These are phyloP conservation scores for Candida vaughaniae DNA, from an alignment of 805 yeast genomes.

Conservation along the genomic window DNA sequence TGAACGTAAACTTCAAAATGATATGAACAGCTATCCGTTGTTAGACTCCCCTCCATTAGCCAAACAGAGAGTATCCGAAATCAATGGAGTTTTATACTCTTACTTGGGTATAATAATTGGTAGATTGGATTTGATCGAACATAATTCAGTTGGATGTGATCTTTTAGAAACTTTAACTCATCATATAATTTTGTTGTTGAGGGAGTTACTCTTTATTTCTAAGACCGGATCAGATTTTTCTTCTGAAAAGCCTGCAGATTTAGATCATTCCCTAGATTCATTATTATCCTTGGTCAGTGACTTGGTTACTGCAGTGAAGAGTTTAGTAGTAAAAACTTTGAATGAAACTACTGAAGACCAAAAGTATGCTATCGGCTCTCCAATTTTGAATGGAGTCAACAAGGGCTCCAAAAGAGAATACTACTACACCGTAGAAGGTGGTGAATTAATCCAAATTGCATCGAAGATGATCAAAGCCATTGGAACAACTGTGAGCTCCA, in stretches of 20 bases:
- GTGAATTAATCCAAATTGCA: slow-evolving; percentile 56
- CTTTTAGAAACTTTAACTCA: slow-evolving; percentile 63
- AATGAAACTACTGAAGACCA: slow-evolving; percentile 38
- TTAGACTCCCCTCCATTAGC: slow-evolving; percentile 60
- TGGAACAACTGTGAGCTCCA: slow-evolving; percentile 47
- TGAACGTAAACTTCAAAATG: slow-evolving; percentile 32
- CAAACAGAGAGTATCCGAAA: slow-evolving; percentile 60
- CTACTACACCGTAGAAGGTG: slow-evolving; percentile 66
- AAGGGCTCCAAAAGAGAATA: slow-evolving; percentile 28
- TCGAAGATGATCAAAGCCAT: slow-evolving; percentile 60
- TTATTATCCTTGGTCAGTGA: slow-evolving; percentile 61
- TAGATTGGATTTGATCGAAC: slow-evolving; percentile 75
- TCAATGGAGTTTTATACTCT: slow-evolving; percentile 55
- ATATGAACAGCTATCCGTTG: slow-evolving; percentile 44
- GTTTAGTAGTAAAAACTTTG: slow-evolving; percentile 55
- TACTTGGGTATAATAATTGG: slow-evolving; percentile 71
- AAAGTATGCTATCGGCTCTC: slow-evolving; percentile 16
- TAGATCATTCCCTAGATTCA: slow-evolving; percentile 53
- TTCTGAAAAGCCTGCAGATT: slow-evolving; percentile 37
- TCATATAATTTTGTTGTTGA: slow-evolving; percentile 61
- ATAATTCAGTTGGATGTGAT: slow-evolving; percentile 68
- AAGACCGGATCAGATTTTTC: slow-evolving; percentile 46
- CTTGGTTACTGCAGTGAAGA: slow-evolving; percentile 62
- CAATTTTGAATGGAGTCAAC: slow-evolving; percentile 1
- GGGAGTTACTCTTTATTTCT: slow-evolving; percentile 63